phyloP scores from a whole-genome alignment of 352 stramenopile species.

The Globisporangium megalacanthum region DNA sequence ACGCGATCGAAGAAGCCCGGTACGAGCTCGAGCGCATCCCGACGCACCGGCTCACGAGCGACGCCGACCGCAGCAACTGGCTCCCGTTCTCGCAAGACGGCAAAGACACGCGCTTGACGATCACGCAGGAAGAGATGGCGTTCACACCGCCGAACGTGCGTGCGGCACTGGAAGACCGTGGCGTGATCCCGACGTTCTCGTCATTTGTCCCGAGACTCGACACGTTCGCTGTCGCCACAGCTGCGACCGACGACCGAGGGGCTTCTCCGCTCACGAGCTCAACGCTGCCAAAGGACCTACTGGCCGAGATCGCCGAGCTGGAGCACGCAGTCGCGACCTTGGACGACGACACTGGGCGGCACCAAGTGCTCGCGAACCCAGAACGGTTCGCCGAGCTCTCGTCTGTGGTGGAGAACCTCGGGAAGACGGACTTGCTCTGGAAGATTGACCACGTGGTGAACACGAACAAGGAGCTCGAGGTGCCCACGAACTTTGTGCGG shows the following conservation, averaged over 20 bases:
- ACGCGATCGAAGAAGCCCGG: conserved; percentile 62
- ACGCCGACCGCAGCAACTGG: conserved; percentile 48
- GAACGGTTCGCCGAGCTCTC: conserved; percentile 70
- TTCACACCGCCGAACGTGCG: conserved; percentile 54
- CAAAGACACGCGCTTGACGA: conserved; percentile 48
- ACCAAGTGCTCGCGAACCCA: conserved; percentile 41
- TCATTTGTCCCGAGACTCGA: conserved; percentile 4
- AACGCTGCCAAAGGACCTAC: conserved; percentile 33
- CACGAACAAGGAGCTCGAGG: conserved; percentile 44
- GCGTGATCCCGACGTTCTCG: conserved; percentile 45
- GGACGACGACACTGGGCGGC: conserved; percentile 7
- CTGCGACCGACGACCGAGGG: conserved; percentile 1
- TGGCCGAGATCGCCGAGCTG: conserved; percentile 51
- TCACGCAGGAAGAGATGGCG: conserved; percentile 62
- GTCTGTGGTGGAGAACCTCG: conserved; percentile 48
- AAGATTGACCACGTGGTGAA: conserved; percentile 69
- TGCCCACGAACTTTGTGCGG: conserved; percentile 34
- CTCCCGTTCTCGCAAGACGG: conserved; percentile 44
- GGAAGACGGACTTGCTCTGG: conserved; percentile 69
- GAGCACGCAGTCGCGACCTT: conserved; percentile 46
- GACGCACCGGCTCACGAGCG: conserved; percentile 52
- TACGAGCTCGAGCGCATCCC: conserved; percentile 61
- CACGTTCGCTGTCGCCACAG: conserved; percentile 4
- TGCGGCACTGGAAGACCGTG: conserved; percentile 52
- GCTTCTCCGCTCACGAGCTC: conserved; percentile 9